phyloP scores from a whole-genome alignment of 2,329 filamentous ascomycete genomes.

The Diaporthe caulivora region DNA sequence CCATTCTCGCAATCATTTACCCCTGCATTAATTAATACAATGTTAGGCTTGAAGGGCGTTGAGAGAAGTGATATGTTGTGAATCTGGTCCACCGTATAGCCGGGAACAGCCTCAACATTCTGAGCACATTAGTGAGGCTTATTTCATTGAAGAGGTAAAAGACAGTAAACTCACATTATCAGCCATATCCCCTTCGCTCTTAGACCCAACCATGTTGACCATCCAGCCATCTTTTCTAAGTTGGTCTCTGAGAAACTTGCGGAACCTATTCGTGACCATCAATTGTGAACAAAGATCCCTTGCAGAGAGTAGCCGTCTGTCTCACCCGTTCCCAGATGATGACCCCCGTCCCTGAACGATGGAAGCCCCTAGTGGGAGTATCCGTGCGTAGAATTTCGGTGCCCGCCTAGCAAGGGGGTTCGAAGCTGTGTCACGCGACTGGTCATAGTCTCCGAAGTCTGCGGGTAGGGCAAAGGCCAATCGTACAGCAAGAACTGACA shows the following conservation, averaged over 20 bases:
- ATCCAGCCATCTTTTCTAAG: constrained; percentile 43
- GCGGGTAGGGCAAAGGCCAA: not conserved
- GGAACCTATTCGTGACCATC: constrained; percentile 38
- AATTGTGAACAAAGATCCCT: not conserved
- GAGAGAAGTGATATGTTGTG: constrained; percentile 15
- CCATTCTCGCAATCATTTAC: constrained; percentile 47
- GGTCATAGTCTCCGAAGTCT: not conserved
- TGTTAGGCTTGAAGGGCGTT: constrained; percentile 40
- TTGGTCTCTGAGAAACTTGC: constrained; percentile 42
- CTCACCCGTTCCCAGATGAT: constrained; percentile 8
- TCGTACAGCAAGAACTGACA: not conserved
- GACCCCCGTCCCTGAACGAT: constrained; percentile 4
- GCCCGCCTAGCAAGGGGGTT: not conserved
- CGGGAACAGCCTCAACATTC: constrained; percentile 28
- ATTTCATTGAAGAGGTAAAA: not conserved
- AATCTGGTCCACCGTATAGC: constrained; percentile 40
- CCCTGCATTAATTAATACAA: constrained; percentile 48
- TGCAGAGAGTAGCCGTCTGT: not conserved
- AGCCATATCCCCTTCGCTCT: constrained; percentile 41
- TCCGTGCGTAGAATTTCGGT: constrained; percentile 6
- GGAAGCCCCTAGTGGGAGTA: constrained; percentile 10
- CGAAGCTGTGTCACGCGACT: not conserved
- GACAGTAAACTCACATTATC: constrained; percentile 43
- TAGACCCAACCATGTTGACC: constrained; percentile 47
- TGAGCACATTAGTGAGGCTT: not conserved